These are phyloP conservation scores for Phytophthora capsici DNA, from an alignment of 352 stramenopile genomes.

Conservation along the genomic window DNA sequence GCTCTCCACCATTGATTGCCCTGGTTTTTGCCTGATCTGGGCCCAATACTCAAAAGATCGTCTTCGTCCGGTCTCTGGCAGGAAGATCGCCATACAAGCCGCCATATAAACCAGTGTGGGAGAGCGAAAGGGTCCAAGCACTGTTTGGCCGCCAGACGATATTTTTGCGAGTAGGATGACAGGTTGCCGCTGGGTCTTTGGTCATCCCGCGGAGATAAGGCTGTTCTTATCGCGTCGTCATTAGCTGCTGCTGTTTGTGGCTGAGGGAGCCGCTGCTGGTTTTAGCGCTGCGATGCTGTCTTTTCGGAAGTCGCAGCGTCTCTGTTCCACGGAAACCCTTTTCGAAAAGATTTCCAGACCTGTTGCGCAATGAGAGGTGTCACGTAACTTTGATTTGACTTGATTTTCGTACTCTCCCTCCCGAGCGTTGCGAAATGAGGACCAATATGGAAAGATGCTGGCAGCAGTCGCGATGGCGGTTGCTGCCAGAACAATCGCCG, in stretches of 20 bases:
- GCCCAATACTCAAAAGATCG: slow-evolving; percentile 2
- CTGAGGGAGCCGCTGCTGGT: background rate
- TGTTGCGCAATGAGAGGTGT: slow-evolving; percentile 6
- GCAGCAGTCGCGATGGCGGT: slow-evolving; percentile 28
- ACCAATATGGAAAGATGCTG: slow-evolving; percentile 32
- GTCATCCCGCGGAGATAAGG: background rate
- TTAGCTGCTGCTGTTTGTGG: background rate
- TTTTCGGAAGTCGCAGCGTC: background rate
- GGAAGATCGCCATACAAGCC: slow-evolving; percentile 13
- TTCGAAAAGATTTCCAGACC: slow-evolving; percentile 19
- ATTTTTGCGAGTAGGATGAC: too few relatives aligned
- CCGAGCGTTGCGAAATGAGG: slow-evolving; percentile 16
- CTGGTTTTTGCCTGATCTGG: background rate
- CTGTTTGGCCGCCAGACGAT: too few relatives aligned
- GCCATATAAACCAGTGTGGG: slow-evolving; percentile 16
- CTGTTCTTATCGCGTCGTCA: slow-evolving; percentile 20
- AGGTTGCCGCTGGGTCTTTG: background rate
- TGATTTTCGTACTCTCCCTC: background rate
- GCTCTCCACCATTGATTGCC: too few relatives aligned
- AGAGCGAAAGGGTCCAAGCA: slow-evolving; percentile 16
- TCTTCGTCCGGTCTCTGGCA: slow-evolving; percentile 3
- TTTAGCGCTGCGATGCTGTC: slow-evolving; percentile 1
- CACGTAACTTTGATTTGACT: background rate
- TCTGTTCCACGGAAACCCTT: slow-evolving; percentile 7
- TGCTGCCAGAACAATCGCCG: slow-evolving; percentile 15